phyloP scores from a whole-genome alignment of 2,329 filamentous ascomycete genomes.

The Colletotrichum scovillei region DNA sequence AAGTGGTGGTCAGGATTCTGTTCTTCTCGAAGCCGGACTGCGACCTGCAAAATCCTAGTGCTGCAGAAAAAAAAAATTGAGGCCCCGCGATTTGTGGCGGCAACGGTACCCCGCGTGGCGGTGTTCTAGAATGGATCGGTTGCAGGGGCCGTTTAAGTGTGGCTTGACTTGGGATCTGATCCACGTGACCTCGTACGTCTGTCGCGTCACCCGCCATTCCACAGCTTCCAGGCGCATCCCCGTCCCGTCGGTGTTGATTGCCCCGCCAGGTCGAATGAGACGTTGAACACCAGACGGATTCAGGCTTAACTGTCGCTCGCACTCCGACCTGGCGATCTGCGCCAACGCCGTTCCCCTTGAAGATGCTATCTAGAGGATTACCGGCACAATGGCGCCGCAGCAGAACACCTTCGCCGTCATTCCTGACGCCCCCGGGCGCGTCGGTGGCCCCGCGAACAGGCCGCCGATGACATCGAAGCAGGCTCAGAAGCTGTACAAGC shows the following conservation, averaged over 20 bases:
- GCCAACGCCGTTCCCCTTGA: neutral
- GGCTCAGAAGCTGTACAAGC: constrained; percentile 51
- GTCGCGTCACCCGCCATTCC: constrained; percentile 15
- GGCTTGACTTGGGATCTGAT: neutral
- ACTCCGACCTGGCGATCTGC: neutral
- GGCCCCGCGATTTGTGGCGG: constrained; percentile 37
- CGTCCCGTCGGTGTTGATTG: constrained; percentile 20
- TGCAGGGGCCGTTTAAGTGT: neutral
- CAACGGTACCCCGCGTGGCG: constrained; percentile 34
- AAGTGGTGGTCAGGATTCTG: neutral
- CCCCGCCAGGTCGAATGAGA: constrained; percentile 14
- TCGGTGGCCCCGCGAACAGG: constrained; percentile 34
- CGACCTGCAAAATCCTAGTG: constrained; percentile 6
- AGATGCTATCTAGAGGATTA: constrained; percentile 18
- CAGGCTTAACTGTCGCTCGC: neutral
- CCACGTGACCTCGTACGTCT: constrained; percentile 19
- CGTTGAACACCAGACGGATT: neutral
- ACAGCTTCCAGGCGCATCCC: neutral
- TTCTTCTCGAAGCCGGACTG: neutral
- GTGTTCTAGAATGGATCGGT: neutral
- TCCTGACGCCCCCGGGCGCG: constrained; percentile 44
- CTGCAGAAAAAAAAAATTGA: constrained; percentile 23
- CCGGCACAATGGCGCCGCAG: constrained; percentile 48
- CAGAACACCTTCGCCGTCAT: constrained; percentile 58
- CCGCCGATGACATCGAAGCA: constrained; percentile 57